Evolutionary conservation across 2,329 filamentous ascomycete species (phyloP).

Genomic region (Thyridium curvatum): DNA sequence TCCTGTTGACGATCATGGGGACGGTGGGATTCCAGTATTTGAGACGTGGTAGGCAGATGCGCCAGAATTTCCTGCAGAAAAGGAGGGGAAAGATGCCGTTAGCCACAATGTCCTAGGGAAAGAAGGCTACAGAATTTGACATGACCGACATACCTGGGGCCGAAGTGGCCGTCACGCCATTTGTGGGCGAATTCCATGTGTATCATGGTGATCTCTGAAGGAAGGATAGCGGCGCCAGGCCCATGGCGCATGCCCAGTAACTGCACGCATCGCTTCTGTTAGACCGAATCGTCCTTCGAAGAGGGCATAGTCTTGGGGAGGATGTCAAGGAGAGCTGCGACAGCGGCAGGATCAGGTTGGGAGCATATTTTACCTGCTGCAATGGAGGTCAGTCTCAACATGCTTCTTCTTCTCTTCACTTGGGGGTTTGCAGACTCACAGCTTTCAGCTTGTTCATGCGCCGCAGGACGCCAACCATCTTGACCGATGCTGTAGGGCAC

Average conservation of each 20-base stretch:
- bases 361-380: too few species aligned
- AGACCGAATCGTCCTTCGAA: too few species aligned
- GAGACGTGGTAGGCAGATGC: conserved; percentile 70
- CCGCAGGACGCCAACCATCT: conserved; percentile 44
- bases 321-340: too few species aligned
- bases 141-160: conserved; percentile 53
- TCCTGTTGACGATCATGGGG: conserved; percentile 75
- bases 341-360: too few species aligned
- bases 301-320: too few species aligned
- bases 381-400: too few species aligned
- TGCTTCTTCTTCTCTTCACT: too few species aligned
- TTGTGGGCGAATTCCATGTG: conserved; percentile 64
- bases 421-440: conserved; percentile 41
- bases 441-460: conserved; percentile 69
- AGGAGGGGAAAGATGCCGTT: conserved; percentile 19
- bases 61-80: conserved; percentile 88
- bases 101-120: neutral
- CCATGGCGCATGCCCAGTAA: conserved; percentile 71
- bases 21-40: conserved; percentile 92
- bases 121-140: neutral
- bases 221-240: conserved; percentile 75
- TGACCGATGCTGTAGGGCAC: conserved; percentile 10
- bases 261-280: conserved; percentile 30
- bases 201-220: conserved; percentile 67
- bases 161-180: conserved; percentile 62